Evolutionary conservation across 2,329 filamentous ascomycete genomes (phyloP).

Genomic region (Aspergillus pseudotamarii): DNA sequence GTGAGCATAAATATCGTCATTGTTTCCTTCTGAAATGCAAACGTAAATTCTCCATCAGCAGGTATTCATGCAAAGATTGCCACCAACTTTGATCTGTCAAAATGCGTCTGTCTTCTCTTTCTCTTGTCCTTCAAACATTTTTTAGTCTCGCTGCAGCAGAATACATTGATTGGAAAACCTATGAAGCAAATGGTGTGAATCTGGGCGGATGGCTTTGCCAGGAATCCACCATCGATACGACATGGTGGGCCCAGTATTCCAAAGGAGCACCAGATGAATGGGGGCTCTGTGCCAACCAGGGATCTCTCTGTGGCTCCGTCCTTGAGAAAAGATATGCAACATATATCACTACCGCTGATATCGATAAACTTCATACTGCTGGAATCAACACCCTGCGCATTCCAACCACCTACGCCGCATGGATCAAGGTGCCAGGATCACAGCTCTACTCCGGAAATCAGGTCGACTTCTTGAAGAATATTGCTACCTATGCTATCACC

Average conservation of each 20-base stretch:
- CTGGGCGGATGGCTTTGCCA: constrained; percentile 31
- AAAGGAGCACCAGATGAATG: constrained; percentile 28
- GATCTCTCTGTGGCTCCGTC: constrained; percentile 14
- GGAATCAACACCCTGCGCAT: constrained; percentile 18
- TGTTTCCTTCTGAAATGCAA: no score
- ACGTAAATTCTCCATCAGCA: no score
- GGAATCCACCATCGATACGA: constrained; percentile 28
- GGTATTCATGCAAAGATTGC: no score
- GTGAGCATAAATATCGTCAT: no score
- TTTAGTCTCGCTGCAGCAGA: background rate
- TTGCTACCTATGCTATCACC: constrained; percentile 26
- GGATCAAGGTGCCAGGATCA: constrained; percentile 29
- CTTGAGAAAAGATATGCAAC: constrained; percentile 21
- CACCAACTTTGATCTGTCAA: no score
- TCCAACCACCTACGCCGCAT: constrained; percentile 21
- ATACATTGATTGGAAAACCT: constrained; percentile 25
- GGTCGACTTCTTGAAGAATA: constrained; percentile 18
- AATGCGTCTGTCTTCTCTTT: no score
- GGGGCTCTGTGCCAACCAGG: constrained; percentile 19
- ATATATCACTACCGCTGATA: constrained; percentile 18
- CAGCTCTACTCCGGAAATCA: constrained; percentile 30
- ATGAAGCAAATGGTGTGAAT: constrained; percentile 15
- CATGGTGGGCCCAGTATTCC: constrained; percentile 24
- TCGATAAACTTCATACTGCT: constrained; percentile 15
- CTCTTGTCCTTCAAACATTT: no score